Conservation (phyloP, 176 grass and related monocot species). For the Poa annua region DNA sequence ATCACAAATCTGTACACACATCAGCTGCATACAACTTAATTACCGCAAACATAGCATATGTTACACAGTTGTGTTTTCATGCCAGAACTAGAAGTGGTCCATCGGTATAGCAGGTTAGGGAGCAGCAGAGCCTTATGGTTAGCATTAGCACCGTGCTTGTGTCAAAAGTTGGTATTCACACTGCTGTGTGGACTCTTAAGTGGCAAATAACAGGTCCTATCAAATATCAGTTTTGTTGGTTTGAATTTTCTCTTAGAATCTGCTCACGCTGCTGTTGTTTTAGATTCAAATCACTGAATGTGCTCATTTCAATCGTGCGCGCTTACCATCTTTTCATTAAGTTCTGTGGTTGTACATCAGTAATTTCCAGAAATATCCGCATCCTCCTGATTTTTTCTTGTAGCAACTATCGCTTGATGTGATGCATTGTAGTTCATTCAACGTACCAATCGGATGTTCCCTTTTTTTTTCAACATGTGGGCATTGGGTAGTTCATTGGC, state of each 20-base stretch:
- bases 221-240: slow-evolving; percentile 1
- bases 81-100: not conserved
- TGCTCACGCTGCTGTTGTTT: not conserved
- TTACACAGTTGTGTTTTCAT: slow-evolving; percentile 2
- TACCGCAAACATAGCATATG: not conserved
- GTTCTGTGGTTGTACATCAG: not conserved
- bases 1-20: not conserved
- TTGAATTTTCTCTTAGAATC: slow-evolving; percentile 3
- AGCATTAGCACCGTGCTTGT: not conserved
- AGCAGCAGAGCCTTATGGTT: slow-evolving; percentile 1
- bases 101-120: slow-evolving; percentile 15
- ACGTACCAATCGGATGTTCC: not conserved
- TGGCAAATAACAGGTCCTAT: not conserved
- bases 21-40: not conserved
- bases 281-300: slow-evolving; percentile 2
- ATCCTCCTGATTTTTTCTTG: slow-evolving; percentile 12
- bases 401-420: not conserved
- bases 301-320: not conserved
- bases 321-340: not conserved
- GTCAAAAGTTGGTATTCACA: not conserved
- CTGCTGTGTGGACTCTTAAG: not conserved
- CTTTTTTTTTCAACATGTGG: not conserved
- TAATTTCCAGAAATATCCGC: not conserved
- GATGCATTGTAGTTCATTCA: not conserved
- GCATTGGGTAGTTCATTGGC: not conserved